phyloP scores from a whole-genome alignment of 108 stramenopile species.

The Cyclotella distinguenda region DNA sequence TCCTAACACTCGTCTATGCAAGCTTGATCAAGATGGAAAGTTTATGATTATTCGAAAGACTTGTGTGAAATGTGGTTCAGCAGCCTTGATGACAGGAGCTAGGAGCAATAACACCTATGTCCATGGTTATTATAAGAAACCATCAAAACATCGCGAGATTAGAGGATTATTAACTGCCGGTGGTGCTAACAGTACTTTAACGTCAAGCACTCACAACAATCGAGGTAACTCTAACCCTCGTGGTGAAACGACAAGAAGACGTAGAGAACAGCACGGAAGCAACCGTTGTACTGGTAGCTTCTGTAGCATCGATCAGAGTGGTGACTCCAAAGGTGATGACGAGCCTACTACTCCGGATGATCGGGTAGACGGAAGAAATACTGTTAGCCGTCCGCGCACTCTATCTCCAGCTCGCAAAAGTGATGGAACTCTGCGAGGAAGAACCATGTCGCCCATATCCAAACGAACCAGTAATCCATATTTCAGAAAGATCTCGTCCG shows the following conservation, averaged over 20 bases:
- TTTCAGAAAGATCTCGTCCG: background rate
- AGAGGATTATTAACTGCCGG: slow-evolving; percentile 8
- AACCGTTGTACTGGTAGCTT: background rate
- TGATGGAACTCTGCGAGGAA: too few species aligned
- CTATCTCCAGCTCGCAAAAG: slow-evolving; percentile 1
- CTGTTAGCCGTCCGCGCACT: background rate
- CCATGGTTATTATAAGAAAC: slow-evolving; percentile 8
- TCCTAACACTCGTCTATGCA: background rate
- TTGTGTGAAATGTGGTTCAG: slow-evolving; percentile 7
- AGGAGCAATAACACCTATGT: background rate
- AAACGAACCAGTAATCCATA: too few species aligned
- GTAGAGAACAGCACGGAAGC: background rate
- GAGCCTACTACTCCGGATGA: background rate
- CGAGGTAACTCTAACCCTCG: background rate
- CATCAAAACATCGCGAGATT: background rate
- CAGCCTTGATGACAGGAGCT: slow-evolving; percentile 5
- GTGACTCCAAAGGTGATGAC: background rate
- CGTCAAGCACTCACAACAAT: background rate
- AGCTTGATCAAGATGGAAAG: slow-evolving; percentile 3
- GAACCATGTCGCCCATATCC: too few species aligned
- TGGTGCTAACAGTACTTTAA: background rate
- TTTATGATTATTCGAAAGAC: slow-evolving; percentile 14
- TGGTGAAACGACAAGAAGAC: background rate
- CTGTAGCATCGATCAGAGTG: background rate
- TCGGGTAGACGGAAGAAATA: background rate